phyloP scores from a whole-genome alignment of 2,329 filamentous ascomycete genomes.

The Aspergillus oerlinghausenensis region DNA sequence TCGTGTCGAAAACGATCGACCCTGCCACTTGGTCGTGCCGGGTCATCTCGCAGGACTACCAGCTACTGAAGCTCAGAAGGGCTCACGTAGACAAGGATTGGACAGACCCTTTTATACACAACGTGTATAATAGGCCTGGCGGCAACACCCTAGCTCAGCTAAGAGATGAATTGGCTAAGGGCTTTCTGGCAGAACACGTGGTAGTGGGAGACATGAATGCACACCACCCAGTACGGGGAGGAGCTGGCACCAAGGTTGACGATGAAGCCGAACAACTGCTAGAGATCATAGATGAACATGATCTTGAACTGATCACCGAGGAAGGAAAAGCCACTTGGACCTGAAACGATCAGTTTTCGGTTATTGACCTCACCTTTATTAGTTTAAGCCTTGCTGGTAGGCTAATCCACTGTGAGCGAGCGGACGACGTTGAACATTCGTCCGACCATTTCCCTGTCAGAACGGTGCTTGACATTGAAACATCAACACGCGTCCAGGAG shows the following conservation, averaged over 20 bases:
- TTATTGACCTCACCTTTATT: conserved; percentile 17
- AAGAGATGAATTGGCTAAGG: conserved; percentile 3
- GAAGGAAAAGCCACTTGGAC: conserved; percentile 9
- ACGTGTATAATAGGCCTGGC: too few relatives aligned
- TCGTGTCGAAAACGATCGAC: conserved; percentile 17
- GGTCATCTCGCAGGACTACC: conserved; percentile 13
- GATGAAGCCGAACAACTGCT: background rate
- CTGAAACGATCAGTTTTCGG: conserved; percentile 7
- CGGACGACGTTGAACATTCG: conserved; percentile 16
- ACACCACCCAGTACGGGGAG: conserved; percentile 16
- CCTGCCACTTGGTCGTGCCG: conserved; percentile 10
- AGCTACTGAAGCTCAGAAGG: conserved; percentile 6
- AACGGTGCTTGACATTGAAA: background rate
- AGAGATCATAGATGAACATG: background rate
- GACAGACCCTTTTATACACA: too few relatives aligned
- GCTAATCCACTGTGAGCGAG: conserved; percentile 10
- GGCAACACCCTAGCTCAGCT: background rate
- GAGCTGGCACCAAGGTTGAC: conserved; percentile 3
- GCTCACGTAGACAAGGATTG: background rate
- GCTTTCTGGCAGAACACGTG: conserved; percentile 12
- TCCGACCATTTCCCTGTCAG: conserved; percentile 16
- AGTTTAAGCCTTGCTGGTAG: conserved; percentile 1
- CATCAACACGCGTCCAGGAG: background rate
- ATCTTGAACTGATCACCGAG: conserved; percentile 5
- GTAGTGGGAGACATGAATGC: conserved; percentile 17